These are phyloP conservation scores for Penicillium palitans DNA, from an alignment of 2,329 filamentous ascomycete species.

Conservation along the genomic window DNA sequence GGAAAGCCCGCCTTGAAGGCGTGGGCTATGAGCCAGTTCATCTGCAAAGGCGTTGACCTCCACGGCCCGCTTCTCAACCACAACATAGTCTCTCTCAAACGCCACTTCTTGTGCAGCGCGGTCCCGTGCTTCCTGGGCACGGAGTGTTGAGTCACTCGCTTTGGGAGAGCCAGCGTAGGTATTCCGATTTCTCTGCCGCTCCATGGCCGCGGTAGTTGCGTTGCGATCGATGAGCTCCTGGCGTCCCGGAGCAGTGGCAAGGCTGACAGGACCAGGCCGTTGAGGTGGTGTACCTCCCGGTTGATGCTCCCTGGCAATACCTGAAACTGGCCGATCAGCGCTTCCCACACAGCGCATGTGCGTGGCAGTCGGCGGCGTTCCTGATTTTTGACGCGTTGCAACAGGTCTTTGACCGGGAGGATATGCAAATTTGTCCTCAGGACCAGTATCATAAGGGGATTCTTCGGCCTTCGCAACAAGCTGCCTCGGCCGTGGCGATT, in stretches of 20 bases:
- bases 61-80: conserved; percentile 91
- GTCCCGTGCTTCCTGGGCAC: conserved; percentile 52
- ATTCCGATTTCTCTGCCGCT: conserved; percentile 62
- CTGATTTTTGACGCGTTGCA: conserved; percentile 30
- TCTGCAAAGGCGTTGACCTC: conserved; percentile 98
- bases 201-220: conserved; percentile 48
- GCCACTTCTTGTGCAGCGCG: conserved; percentile 80
- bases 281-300: conserved; percentile 30
- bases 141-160: conserved; percentile 37
- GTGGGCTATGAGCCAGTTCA: conserved; percentile 82
- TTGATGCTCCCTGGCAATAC: conserved; percentile 27
- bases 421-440: conserved; percentile 25
- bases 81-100: conserved; percentile 90
- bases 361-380: conserved; percentile 30
- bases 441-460: conserved; percentile 22
- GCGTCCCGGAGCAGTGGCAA: conserved; percentile 43
- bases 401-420: conserved; percentile 41
- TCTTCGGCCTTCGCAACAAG: conserved; percentile 24
- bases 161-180: conserved; percentile 50
- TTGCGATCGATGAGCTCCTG: conserved; percentile 40
- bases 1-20: conserved; percentile 54
- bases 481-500: conserved; percentile 17
- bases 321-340: conserved; percentile 32
- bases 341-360: conserved; percentile 38
- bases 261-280: conserved; percentile 36